A percentile compares a stretch with the other conserved stretches of the same genome.
phyloP scores from a whole-genome alignment of 106 monocot genomes.

The Dioscorea zingiberensis region DNA sequence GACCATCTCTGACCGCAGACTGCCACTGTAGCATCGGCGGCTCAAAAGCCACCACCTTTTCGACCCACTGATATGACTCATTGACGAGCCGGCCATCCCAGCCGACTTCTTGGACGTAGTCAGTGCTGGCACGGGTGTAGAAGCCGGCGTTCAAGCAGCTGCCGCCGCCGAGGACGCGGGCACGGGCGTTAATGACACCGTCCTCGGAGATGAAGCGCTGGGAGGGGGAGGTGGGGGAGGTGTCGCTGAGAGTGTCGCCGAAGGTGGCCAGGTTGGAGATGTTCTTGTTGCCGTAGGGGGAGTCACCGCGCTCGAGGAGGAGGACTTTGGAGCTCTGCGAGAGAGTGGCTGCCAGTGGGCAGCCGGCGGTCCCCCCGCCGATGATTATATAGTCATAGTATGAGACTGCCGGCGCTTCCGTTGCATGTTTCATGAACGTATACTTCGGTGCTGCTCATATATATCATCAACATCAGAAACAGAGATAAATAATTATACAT shows the following conservation, averaged over 20 bases:
- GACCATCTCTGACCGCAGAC: conserved; percentile 51
- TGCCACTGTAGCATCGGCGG: conserved; percentile 57
- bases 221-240: conserved; percentile 41
- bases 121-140: conserved; percentile 48
- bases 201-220: conserved; percentile 75
- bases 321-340: conserved; percentile 34
- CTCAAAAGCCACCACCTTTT: conserved; percentile 32
- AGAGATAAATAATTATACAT: too few species aligned
- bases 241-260: conserved; percentile 47
- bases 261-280: conserved; percentile 40
- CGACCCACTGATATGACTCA: conserved; percentile 59
- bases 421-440: conserved; percentile 43
- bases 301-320: conserved; percentile 49
- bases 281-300: conserved; percentile 58
- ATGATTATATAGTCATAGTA: conserved; percentile 73
- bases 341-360: conserved; percentile 58
- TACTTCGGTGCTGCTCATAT: conserved; percentile 28
- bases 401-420: conserved; percentile 17
- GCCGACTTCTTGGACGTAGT: conserved; percentile 28
- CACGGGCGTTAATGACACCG: conserved; percentile 47
- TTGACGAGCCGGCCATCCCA: conserved; percentile 46
- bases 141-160: conserved; percentile 70
- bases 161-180: conserved; percentile 66
- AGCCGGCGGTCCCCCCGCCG: conserved; percentile 69
- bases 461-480: too few species aligned